phyloP scores from a whole-genome alignment of 768 basidiomycete species.

The Mycena leptocephala region DNA sequence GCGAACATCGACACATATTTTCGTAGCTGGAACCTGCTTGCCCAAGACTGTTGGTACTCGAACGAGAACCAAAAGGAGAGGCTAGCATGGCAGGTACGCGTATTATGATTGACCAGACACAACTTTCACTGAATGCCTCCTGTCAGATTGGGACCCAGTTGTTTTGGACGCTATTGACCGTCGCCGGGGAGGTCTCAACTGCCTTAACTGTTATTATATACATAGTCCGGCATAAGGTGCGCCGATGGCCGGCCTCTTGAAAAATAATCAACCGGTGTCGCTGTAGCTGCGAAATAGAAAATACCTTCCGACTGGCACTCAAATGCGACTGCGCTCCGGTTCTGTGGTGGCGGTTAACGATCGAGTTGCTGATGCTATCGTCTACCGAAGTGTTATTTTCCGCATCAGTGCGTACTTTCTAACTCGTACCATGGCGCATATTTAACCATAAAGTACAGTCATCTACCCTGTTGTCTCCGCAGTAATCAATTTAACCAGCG shows the following conservation, averaged over 20 bases:
- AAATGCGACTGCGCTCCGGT: conserved; percentile 2
- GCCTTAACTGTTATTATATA: conserved; percentile 27
- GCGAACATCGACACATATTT: no score
- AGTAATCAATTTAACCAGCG: conserved; percentile 34
- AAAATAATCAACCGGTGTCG: not conserved
- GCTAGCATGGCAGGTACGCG: conserved; percentile 35
- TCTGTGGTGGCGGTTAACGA: not conserved
- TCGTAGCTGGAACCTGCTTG: conserved; percentile 38
- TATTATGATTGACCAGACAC: not conserved
- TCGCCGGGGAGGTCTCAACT: conserved; percentile 30
- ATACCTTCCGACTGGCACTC: not conserved
- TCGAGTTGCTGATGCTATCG: conserved; percentile 23
- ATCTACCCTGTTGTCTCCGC: conserved; percentile 37
- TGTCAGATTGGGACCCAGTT: conserved; percentile 37
- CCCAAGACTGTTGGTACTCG: conserved; percentile 41
- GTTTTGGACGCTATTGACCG: conserved; percentile 35
- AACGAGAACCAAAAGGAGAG: conserved; percentile 33
- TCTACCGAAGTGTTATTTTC: conserved; percentile 31
- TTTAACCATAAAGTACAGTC: conserved; percentile 14
- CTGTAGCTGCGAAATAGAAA: not conserved
- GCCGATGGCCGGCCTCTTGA: not conserved
- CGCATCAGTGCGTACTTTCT: conserved; percentile 33
- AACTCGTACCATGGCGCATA: not conserved
- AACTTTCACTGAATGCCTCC: not conserved
- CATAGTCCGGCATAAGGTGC: conserved; percentile 41